Evolutionary conservation across 1,284 basidiomycete species (phyloP).

Genomic region (Fomes fomentarius): DNA sequence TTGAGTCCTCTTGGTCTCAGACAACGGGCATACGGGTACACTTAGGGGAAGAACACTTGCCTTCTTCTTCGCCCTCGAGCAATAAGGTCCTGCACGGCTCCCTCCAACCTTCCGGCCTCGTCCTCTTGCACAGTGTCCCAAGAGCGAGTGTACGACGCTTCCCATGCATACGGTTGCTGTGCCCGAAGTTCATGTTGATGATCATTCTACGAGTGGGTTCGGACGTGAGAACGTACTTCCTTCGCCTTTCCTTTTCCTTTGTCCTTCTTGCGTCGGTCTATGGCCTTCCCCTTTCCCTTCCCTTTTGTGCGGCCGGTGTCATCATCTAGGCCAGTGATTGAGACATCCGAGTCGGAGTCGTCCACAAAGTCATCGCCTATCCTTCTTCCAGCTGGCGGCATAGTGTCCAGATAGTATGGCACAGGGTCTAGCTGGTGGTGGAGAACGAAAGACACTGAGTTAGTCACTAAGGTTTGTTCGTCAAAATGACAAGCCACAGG

Average conservation of each 20-base stretch:
- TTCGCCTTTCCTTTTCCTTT: conserved; percentile 58
- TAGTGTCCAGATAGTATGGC: too few species aligned
- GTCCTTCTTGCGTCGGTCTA: conserved; percentile 42
- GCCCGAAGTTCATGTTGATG: too few species aligned
- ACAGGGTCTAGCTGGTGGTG: too few species aligned
- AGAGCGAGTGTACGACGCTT: conserved; percentile 90
- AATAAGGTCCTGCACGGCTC: conserved; percentile 88
- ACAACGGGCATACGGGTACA: too few species aligned
- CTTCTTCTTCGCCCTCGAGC: conserved; percentile 84
- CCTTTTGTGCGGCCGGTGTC: conserved; percentile 42
- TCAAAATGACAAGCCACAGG: too few species aligned
- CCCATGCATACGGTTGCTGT: conserved; percentile 94
- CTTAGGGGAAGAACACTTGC: too few species aligned
- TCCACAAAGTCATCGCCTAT: conserved; percentile 40
- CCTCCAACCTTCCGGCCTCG: conserved; percentile 88
- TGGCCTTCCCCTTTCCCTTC: conserved; percentile 48
- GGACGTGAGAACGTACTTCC: conserved; percentile 46
- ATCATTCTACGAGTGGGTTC: too few species aligned
- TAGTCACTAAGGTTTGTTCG: too few species aligned
- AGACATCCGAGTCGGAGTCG: conserved; percentile 57
- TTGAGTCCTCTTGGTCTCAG: too few species aligned
- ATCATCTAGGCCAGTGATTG: conserved; percentile 41
- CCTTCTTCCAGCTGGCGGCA: conserved; percentile 30
- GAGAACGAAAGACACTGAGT: too few species aligned
- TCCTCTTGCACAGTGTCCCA: conserved; percentile 99